Percentiles rank a stretch among this genome's conserved stretches.
phyloP scores from a whole-genome alignment of 441 rosid genomes.

The Sinapis alba region DNA sequence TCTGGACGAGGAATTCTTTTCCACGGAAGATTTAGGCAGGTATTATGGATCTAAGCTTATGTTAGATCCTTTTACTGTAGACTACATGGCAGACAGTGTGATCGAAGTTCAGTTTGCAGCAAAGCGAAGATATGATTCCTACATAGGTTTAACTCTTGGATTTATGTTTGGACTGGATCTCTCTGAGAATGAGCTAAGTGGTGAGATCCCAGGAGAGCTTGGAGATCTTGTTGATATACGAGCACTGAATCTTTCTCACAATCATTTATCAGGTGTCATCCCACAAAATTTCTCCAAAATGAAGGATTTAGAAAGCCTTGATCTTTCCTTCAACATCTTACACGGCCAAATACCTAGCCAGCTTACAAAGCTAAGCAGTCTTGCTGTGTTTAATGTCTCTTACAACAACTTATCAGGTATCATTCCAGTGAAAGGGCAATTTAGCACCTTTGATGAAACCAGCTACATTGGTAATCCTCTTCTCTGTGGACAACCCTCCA shows the following conservation, averaged over 20 bases:
- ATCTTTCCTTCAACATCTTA: neutral
- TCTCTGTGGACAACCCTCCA: neutral
- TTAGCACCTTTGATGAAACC: neutral
- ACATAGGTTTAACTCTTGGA: neutral
- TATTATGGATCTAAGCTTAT: neutral
- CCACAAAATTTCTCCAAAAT: neutral
- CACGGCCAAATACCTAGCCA: neutral
- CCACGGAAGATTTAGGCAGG: conserved; percentile 5
- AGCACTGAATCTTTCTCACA: conserved; percentile 22
- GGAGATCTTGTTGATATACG: neutral
- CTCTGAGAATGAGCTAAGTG: neutral
- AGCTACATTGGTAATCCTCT: neutral
- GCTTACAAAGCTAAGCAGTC: neutral
- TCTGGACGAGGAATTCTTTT: neutral
- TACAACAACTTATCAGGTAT: neutral
- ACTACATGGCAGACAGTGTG: neutral
- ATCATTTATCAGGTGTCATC: conserved; percentile 10
- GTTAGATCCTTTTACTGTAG: conserved; percentile 1
- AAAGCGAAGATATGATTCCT: neutral
- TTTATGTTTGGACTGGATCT: neutral
- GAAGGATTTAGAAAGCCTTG: conserved; percentile 2
- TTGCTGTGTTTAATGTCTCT: conserved; percentile 2
- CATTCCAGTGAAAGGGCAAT: neutral
- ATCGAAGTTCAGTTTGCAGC: neutral
- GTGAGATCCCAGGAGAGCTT: neutral